These are phyloP conservation scores for Ceratobasidium papillatum DNA, from an alignment of 1,284 basidiomycete species.

Conservation along the genomic window DNA sequence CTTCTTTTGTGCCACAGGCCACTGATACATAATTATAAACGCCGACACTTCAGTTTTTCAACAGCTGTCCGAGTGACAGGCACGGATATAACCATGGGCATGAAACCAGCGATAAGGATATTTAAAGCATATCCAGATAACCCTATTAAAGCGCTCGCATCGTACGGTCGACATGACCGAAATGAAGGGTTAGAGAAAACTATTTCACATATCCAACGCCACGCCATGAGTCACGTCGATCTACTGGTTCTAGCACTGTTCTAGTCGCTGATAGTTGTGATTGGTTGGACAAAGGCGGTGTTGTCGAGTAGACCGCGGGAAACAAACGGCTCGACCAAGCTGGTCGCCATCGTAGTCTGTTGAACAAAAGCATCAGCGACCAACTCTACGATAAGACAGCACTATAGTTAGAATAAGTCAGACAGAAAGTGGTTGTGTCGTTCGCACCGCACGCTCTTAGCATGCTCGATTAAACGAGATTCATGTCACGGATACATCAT, in stretches of 20 bases:
- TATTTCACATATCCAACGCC: neutral
- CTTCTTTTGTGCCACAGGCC: neutral
- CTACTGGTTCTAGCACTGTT: neutral
- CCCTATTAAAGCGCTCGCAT: neutral
- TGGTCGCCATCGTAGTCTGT: no score
- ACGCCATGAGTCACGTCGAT: neutral
- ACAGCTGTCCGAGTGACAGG: neutral
- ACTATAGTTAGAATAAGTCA: constrained; percentile 3
- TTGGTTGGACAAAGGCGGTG: no score
- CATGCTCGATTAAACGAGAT: constrained; percentile 41
- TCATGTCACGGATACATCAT: constrained; percentile 32
- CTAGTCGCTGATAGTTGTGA: no score
- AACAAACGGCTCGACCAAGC: no score
- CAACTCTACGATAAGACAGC: neutral
- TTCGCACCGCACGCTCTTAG: constrained; percentile 24
- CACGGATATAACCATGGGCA: neutral
- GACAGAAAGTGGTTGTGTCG: constrained; percentile 38
- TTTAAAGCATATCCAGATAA: neutral
- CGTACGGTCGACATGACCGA: neutral
- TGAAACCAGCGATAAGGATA: neutral
- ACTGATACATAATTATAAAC: neutral
- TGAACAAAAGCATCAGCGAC: neutral
- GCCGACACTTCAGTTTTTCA: neutral
- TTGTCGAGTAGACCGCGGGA: no score
- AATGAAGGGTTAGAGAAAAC: constrained; percentile 6